Conservation (phyloP, 2,329 filamentous ascomycete species). For the Aureobasidium leucospermi region DNA sequence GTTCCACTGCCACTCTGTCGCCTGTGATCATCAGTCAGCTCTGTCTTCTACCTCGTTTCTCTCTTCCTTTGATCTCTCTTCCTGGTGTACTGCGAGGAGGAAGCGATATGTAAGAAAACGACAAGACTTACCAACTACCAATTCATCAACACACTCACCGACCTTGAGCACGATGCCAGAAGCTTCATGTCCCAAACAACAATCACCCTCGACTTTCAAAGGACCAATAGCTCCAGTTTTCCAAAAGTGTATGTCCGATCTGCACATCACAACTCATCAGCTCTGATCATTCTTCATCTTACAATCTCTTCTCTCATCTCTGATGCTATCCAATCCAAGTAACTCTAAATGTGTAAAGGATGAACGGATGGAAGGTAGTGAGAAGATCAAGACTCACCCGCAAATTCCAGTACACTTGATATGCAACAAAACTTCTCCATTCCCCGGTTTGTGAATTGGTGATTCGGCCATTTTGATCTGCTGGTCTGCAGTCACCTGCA, state of each 20-base stretch:
- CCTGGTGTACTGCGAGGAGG: too few relatives aligned
- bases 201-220: constrained; percentile 54
- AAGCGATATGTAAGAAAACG: not conserved
- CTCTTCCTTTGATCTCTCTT: not conserved
- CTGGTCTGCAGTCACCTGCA: constrained; percentile 12
- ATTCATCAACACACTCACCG: constrained; percentile 46
- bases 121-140: constrained; percentile 37
- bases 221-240: constrained; percentile 56
- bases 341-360: not conserved
- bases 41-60: not conserved
- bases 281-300: too few relatives aligned
- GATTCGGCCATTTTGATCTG: constrained; percentile 8
- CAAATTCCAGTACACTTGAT: constrained; percentile 88
- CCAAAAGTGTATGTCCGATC: constrained; percentile 65
- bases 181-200: constrained; percentile 59
- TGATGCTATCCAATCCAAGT: not conserved
- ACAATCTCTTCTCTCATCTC: too few relatives aligned
- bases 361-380: not conserved
- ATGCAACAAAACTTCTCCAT: constrained; percentile 5
- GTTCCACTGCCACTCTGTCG: constrained; percentile 60
- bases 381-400: constrained; percentile 50
- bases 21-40: constrained; percentile 28
- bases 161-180: constrained; percentile 53
- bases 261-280: not conserved
- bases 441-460: not conserved